phyloP scores from a whole-genome alignment of 305 asterid genomes.

The Fraxinus baroniana region DNA sequence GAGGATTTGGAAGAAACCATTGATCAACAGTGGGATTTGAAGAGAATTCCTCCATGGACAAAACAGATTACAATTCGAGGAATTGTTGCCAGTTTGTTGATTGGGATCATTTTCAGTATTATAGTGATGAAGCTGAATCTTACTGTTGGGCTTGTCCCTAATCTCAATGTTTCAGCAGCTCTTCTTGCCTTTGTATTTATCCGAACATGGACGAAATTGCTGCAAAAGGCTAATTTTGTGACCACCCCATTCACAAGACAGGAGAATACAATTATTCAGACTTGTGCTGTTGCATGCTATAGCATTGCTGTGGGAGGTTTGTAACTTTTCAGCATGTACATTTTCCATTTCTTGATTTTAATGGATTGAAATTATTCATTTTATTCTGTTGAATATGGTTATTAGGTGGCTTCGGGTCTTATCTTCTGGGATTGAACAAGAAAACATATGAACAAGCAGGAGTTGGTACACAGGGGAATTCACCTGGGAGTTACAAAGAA shows the following conservation, averaged over 20 bases:
- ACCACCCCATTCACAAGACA: constrained; percentile 10
- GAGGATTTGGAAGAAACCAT: neutral
- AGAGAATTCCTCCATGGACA: constrained; percentile 4
- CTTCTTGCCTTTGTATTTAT: constrained; percentile 7
- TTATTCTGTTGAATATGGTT: neutral
- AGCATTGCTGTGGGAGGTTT: constrained; percentile 7
- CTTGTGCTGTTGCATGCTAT: constrained; percentile 4
- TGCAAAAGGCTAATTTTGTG: neutral
- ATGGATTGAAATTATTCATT: neutral
- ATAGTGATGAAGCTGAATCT: constrained; percentile 16
- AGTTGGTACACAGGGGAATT: constrained; percentile 8
- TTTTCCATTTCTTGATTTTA: neutral
- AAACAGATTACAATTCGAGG: constrained; percentile 12
- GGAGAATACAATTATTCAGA: constrained; percentile 3
- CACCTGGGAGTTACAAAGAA: constrained; percentile 3
- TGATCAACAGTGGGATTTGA: constrained; percentile 21
- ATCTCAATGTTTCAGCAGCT: constrained; percentile 14
- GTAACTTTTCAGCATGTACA: neutral
- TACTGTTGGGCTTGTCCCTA: constrained; percentile 7
- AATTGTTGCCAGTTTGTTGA: constrained; percentile 4
- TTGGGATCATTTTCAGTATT: constrained; percentile 12
- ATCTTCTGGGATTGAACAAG: constrained; percentile 15
- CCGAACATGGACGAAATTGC: constrained; percentile 14
- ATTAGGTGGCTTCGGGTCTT: constrained; percentile 24
- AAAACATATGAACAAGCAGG: constrained; percentile 17